Base-by-base conservation (phyloP, 257 asterid genomes). In the Penstemon newberryi region DNA sequence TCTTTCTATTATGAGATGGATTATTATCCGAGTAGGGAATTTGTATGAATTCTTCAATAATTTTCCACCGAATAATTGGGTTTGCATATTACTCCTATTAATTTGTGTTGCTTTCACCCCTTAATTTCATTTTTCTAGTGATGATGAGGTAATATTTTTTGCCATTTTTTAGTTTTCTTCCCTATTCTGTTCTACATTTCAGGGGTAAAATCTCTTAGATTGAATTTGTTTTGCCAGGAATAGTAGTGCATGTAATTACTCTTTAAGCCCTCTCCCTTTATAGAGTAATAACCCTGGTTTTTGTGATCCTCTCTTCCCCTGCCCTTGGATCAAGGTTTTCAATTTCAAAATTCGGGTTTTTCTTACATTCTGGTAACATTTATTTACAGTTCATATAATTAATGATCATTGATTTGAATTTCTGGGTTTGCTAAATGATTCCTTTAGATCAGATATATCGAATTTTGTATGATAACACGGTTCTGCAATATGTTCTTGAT, bases 291-390 rank as follows among this genome's bases (percentile, higher is more conserved):
- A 65, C 43, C 55, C 45, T 63, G 66, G 40, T 41, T 11, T 60
- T 72, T 69, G 52, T 79, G 70, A 72, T 73, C 79, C 40, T 38
- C 63, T 70, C 54, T 70, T 67, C 61, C 18, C 72, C 51, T 71
- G 11, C 66, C 81, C 72, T 63, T 67, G 71, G 55, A 46, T 80
- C 65, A 56, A 63, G 76, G 74, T 66, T 63, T 59, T 80, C 84
- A 70, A 75, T 80, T 77, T 69, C 80, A 72, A 46, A 44, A 50
- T 71, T 47, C 59, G 41, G 75, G 70, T 25, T 38, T 66, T 61
- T 33, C 61, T 70, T 60, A 59, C 71, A 75, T 66, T 54, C 67
- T 72, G 60, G 47, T 60, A 70, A 60, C 73, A 66, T 72, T 72
- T 47, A 69, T 68, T 82, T 57, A n/a, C 33, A 10, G 37, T 52